phyloP scores from a whole-genome alignment of 2,329 filamentous ascomycete genomes.

The Bipolaris victoriae region DNA sequence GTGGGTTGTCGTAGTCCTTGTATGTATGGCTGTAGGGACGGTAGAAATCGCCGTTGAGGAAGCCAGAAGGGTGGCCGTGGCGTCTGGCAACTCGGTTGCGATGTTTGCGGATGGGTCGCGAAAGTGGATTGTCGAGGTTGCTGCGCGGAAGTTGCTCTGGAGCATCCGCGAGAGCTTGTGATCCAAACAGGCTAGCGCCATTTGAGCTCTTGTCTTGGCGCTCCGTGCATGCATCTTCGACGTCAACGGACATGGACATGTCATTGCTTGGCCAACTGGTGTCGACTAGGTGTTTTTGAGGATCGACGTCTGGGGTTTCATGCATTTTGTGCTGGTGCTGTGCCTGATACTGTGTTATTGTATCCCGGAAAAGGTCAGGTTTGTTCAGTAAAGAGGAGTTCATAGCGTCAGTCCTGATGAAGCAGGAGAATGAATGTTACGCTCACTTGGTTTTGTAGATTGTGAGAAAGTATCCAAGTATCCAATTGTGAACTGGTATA shows the following conservation, averaged over 20 bases:
- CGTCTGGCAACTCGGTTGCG: slow-evolving; percentile 17
- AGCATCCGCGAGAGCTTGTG: slow-evolving; percentile 15
- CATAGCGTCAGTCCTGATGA: neutral
- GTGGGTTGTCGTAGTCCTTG: neutral
- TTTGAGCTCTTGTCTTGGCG: slow-evolving; percentile 20
- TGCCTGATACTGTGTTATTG: neutral
- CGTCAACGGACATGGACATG: slow-evolving; percentile 7
- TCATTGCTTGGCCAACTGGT: neutral
- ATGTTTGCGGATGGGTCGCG: slow-evolving; percentile 23
- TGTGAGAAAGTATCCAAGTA: too few species aligned
- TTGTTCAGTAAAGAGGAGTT: neutral
- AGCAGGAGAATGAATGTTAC: neutral
- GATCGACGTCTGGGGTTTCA: neutral
- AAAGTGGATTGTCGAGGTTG: slow-evolving; percentile 22
- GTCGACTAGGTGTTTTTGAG: neutral
- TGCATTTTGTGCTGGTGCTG: neutral
- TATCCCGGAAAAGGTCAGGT: neutral
- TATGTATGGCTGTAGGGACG: neutral
- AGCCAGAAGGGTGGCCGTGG: slow-evolving; percentile 1
- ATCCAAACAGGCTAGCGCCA: slow-evolving; percentile 21
- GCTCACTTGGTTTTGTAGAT: too few species aligned
- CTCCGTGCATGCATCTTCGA: slow-evolving; percentile 7
- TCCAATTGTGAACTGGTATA: too few species aligned
- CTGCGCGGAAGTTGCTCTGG: slow-evolving; percentile 20
- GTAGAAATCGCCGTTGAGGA: slow-evolving; percentile 10